Evolutionary conservation across 1,139 yeast species (phyloP), one percentile per base, ranked within the genome.

Genomic region (Waltiozyma sp.): DNA sequence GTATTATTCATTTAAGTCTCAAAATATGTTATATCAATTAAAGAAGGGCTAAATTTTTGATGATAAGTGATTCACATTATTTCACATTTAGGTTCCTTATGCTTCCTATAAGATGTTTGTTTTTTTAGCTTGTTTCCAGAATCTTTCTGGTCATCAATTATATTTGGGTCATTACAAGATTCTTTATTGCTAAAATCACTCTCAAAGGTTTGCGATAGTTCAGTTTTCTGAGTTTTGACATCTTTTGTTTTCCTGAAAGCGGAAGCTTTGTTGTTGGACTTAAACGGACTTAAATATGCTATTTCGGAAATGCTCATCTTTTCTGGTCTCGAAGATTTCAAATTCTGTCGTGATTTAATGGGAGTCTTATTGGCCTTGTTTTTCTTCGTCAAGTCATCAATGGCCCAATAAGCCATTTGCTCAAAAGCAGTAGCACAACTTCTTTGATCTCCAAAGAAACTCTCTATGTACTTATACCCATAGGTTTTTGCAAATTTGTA

Each of bases 381-480:
- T 2, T 18, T 13, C 13, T 34, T 28, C 16, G 40, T 36, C n/a
- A 37, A 38, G 3, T 41, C 43, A 11, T 47, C 44, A 28, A 43
- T 44, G 13, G 45, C 46, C 40, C 46, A 39, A 15, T 47, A 39
- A 5, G 52, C 53, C 37, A 53, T 37, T 3, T 38, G 28, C 28
- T 49, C 52, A 39, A 55, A 54, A 13, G 53, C 45, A 14, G 16
- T 43, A 16, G 41, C 45, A 41, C 43, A 50, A 18, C 51, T 48
- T n/a, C 41, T 37, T n/a, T 42, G 41, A 38, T 49, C 51, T 11
- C 37, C 37, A 37, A 51, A 42, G 9, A 51, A 49, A 37, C 58
- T 52, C 35, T 55, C 58, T 24, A 45, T 42, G 38, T 54, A 55
- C 33, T 41, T 37, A 36, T 56, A 50, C 2, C 45, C 43, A n/a